Evolutionary conservation across 768 basidiomycete genomes (phyloP).

Genomic region (Xerocomus potaroensis): DNA sequence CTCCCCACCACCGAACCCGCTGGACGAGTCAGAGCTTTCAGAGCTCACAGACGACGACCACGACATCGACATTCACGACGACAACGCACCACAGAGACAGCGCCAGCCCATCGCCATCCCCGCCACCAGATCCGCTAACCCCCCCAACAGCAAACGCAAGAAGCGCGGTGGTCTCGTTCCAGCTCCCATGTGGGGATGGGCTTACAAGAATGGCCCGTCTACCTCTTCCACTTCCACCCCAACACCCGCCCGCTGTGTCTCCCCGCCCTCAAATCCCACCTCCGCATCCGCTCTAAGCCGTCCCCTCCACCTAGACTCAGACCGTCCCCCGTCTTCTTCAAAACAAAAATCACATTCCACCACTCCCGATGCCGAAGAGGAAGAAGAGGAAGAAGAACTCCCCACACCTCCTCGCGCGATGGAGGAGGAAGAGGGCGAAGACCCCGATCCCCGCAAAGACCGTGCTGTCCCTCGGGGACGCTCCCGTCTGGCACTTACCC

Average conservation of each 20-base stretch:
- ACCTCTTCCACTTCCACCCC: conserved; percentile 16
- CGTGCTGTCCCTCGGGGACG: conserved; percentile 8
- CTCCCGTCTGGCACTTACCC: not conserved
- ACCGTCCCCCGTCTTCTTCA: not conserved
- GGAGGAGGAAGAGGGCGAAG: conserved; percentile 60
- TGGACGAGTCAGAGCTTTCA: conserved; percentile 69
- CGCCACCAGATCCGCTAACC: conserved; percentile 2
- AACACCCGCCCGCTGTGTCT: conserved; percentile 2
- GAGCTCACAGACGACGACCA: conserved; percentile 82
- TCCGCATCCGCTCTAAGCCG: conserved; percentile 7
- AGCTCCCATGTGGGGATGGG: conserved; percentile 86
- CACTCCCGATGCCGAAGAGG: conserved; percentile 33
- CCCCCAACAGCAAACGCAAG: conserved; percentile 33
- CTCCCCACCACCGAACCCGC: conserved; percentile 43
- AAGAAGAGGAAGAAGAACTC: conserved; percentile 41
- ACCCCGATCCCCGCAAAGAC: conserved; percentile 22
- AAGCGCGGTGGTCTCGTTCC: conserved; percentile 70
- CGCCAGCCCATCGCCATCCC: not conserved
- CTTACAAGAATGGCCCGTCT: conserved; percentile 42
- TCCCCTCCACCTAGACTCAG: conserved; percentile 1
- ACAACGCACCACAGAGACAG: conserved; percentile 11
- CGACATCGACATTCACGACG: conserved; percentile 37
- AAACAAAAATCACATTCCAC: conserved; percentile 5
- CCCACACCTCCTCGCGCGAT: conserved; percentile 47
- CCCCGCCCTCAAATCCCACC: not conserved